A percentile compares a stretch with the other conserved stretches of the same genome.
These are phyloP conservation scores for Pichia sp. DNA, from an alignment of 1,139 yeast species.

Conservation along the genomic window DNA sequence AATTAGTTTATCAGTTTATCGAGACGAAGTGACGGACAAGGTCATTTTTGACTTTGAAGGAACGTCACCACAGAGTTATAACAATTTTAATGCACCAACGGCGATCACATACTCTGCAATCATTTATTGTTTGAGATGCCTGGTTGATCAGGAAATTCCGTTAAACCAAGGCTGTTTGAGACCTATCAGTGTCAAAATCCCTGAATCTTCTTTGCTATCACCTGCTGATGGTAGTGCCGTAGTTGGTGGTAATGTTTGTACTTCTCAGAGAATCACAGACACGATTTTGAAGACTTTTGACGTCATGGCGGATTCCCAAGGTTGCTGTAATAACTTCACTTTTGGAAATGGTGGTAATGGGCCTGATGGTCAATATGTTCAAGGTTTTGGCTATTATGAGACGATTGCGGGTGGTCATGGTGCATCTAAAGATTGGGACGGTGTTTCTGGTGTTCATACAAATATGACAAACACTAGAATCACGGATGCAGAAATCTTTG, in stretches of 20 bases:
- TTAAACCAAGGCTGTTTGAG: slow-evolving; percentile 39
- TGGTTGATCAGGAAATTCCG: slow-evolving; percentile 37
- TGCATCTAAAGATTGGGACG: slow-evolving; percentile 32
- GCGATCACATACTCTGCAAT: slow-evolving; percentile 37
- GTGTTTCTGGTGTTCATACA: slow-evolving; percentile 37
- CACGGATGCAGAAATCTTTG: slow-evolving; percentile 32
- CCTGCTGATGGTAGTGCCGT: slow-evolving; percentile 39
- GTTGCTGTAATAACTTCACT: slow-evolving; percentile 37
- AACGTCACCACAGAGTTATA: slow-evolving; percentile 34
- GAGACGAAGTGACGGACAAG: slow-evolving; percentile 31
- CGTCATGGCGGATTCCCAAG: slow-evolving; percentile 36
- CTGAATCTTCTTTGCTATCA: slow-evolving; percentile 31
- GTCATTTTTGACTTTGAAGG: slow-evolving; percentile 53
- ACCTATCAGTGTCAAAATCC: slow-evolving; percentile 33
- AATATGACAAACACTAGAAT: slow-evolving; percentile 37
- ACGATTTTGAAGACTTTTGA: slow-evolving; percentile 35
- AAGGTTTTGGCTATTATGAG: slow-evolving; percentile 39
- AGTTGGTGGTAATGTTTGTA: slow-evolving; percentile 41
- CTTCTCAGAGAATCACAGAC: slow-evolving; percentile 39
- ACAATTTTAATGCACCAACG: slow-evolving; percentile 36
- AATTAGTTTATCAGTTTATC: slow-evolving; percentile 33
- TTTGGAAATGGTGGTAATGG: slow-evolving; percentile 37
- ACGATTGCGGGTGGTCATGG: slow-evolving; percentile 42
- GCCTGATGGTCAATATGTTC: slow-evolving; percentile 24
- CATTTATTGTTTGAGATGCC: slow-evolving; percentile 35